Evolutionary conservation across 495 filamentous ascomycete species (phyloP), one percentile per base, ranked within the genome.

Genomic region (Ascodesmis nigricans): DNA sequence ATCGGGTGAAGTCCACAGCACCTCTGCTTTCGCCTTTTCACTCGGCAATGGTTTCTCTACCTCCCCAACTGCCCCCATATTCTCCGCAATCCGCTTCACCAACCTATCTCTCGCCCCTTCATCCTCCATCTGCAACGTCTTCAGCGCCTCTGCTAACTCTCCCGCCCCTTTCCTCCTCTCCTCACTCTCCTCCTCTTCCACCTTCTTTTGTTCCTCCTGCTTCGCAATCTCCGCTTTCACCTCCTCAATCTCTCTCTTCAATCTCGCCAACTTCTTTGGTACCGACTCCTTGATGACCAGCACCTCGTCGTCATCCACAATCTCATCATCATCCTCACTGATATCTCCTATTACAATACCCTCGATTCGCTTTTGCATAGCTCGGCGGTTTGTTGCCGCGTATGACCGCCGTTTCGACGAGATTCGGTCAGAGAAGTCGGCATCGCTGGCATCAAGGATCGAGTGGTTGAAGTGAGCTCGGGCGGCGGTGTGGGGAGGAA

Each of bases 391-490:
- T 9, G 74, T 75, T 21, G 68, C 73, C 44, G 67, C 69, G 58
- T 91, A 91, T 21, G 75, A 75, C 56, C 73, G 75, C 21, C 81
- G 65, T 49, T 84, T 87, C 23, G 63, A 61, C 17, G 61, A 65
- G 16, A 91, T 69, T 33, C 76, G 71, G 54, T 90, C 77, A 1
- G 80, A 87, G 55, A 83, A 83, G 51, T 82, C 75, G 31, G 69
- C 71, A 37, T 77, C 65, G 40, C 65, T 61, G 31, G 78, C 73
- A 49, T 84, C 73, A 11, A 84, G 63, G 23, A 67, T 62, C 15
- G 80, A 61, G 15, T 78, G 71, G 37, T 73, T 60, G 52, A 93
- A 93, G 36, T 68, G 66, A 17, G 66, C 65, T n/a, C 81, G 74
- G 28, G 83, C 83, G 48, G 73, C 59, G 45, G 79, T 66, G n/a